phyloP scores from a whole-genome alignment of 352 stramenopile species.

The Phytophthora pini region DNA sequence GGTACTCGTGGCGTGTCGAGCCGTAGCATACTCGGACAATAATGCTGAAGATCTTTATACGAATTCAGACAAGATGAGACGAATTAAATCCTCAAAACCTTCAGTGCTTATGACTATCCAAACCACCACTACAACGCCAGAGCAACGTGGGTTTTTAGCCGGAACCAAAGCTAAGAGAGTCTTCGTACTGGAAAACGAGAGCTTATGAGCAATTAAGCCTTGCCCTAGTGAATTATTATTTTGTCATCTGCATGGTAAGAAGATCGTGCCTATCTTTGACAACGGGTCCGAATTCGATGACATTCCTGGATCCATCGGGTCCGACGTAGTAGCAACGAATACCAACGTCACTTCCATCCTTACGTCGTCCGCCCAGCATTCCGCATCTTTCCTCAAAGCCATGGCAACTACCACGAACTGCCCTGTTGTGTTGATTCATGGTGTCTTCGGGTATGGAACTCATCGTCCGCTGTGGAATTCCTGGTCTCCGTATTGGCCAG shows the following conservation, averaged over 20 bases:
- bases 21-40: constrained; percentile 62
- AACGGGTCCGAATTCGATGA: constrained; percentile 7
- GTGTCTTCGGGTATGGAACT: constrained; percentile 63
- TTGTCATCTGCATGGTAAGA: too few species aligned
- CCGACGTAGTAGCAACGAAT: constrained; percentile 10
- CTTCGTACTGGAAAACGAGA: background rate
- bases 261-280: constrained; percentile 17
- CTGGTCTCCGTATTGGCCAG: constrained; percentile 64
- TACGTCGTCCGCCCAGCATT: constrained; percentile 9
- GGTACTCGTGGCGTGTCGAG: constrained; percentile 62
- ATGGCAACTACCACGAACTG: constrained; percentile 39
- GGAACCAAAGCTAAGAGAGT: constrained; percentile 16
- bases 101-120: background rate
- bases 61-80: constrained; percentile 39
- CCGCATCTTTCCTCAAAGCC: too few species aligned
- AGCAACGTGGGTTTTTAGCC: constrained; percentile 1
- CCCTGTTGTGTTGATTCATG: constrained; percentile 71
- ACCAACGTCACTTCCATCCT: constrained; percentile 9
- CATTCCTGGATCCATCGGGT: constrained; percentile 25
- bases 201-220: too few species aligned
- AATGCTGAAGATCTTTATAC: constrained; percentile 55
- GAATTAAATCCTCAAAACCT: background rate
- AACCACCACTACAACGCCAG: background rate
- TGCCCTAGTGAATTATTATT: too few species aligned
- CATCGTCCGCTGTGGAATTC: constrained; percentile 53